A percentile compares a stretch with the other conserved stretches of the same genome.
phyloP scores from a whole-genome alignment of 1,284 basidiomycete species.

The Papiliotrema fonsecae region DNA sequence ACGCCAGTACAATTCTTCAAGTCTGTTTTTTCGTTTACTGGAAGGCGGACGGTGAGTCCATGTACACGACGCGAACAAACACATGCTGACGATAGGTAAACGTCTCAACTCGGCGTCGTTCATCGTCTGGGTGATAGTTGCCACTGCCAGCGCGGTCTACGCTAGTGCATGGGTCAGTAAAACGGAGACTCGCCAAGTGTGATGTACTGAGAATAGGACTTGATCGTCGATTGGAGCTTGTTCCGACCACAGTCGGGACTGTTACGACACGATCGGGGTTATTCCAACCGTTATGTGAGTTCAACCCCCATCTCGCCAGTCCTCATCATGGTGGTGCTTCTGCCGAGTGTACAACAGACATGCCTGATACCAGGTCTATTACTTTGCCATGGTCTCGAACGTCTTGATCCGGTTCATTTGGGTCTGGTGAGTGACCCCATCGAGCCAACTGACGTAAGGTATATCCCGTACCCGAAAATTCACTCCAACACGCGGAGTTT shows the following conservation, averaged over 20 bases:
- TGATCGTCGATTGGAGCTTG: constrained; percentile 56
- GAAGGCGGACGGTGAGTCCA: constrained; percentile 59
- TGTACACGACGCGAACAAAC: not conserved
- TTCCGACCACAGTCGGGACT: constrained; percentile 62
- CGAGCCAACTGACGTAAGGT: constrained; percentile 40
- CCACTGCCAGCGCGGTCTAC: constrained; percentile 63
- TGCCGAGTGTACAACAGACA: no score
- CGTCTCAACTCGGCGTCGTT: constrained; percentile 52
- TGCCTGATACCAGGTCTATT: constrained; percentile 45
- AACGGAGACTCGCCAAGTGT: constrained; percentile 18
- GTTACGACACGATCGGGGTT: constrained; percentile 70
- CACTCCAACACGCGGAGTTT: constrained; percentile 60
- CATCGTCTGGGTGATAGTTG: constrained; percentile 60
- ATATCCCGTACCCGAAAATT: constrained; percentile 59
- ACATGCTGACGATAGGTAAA: not conserved
- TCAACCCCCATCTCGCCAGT: not conserved
- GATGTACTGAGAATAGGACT: constrained; percentile 52
- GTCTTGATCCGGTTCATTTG: constrained; percentile 72
- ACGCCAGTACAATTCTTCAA: constrained; percentile 60
- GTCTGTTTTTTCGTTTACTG: constrained; percentile 68
- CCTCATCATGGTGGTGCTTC: no score
- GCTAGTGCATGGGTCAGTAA: constrained; percentile 68
- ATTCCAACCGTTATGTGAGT: constrained; percentile 50
- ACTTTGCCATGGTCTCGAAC: constrained; percentile 57
- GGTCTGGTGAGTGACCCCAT: constrained; percentile 57